phyloP scores from a whole-genome alignment of 1,284 basidiomycete genomes.

The Tylopilus microsporus region DNA sequence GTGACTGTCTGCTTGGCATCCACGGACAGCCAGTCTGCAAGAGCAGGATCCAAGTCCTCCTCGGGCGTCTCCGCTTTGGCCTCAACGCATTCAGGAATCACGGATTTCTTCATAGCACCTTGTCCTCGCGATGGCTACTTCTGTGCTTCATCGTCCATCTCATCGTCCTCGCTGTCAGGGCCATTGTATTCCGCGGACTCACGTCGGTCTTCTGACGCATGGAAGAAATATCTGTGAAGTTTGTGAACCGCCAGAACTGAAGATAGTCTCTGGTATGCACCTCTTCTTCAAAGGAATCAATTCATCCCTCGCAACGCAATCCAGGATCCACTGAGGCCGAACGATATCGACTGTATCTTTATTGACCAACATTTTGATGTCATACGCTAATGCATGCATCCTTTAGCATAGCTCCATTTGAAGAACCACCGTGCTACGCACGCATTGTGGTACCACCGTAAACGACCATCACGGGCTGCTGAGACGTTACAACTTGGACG shows the following conservation, averaged over 20 bases:
- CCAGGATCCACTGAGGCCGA: constrained; percentile 74
- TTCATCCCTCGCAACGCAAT: constrained; percentile 61
- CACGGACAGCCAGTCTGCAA: constrained; percentile 65
- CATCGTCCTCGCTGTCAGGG: constrained; percentile 33
- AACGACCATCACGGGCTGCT: constrained; percentile 49
- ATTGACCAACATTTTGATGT: constrained; percentile 60
- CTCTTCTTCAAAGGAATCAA: constrained; percentile 61
- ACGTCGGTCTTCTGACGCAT: constrained; percentile 48
- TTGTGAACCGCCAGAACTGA: background rate
- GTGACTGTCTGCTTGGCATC: constrained; percentile 21
- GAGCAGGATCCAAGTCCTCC: constrained; percentile 39
- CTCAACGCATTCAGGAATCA: constrained; percentile 21
- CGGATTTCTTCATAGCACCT: constrained; percentile 20
- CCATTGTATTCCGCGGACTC: constrained; percentile 42
- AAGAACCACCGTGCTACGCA: constrained; percentile 35
- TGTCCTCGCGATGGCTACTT: constrained; percentile 6
- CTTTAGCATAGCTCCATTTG: constrained; percentile 1
- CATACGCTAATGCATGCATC: constrained; percentile 51
- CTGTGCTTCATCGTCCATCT: constrained; percentile 17
- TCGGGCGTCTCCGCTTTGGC: constrained; percentile 32
- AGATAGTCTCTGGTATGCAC: constrained; percentile 36
- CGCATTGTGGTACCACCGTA: constrained; percentile 64
- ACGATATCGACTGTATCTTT: constrained; percentile 68
- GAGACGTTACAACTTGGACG: constrained; percentile 53
- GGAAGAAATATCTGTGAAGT: constrained; percentile 64